Evolutionary conservation across 2,329 filamentous ascomycete species (phyloP), one percentile per base, ranked within the genome.

Genomic region (Fusarium graminum): DNA sequence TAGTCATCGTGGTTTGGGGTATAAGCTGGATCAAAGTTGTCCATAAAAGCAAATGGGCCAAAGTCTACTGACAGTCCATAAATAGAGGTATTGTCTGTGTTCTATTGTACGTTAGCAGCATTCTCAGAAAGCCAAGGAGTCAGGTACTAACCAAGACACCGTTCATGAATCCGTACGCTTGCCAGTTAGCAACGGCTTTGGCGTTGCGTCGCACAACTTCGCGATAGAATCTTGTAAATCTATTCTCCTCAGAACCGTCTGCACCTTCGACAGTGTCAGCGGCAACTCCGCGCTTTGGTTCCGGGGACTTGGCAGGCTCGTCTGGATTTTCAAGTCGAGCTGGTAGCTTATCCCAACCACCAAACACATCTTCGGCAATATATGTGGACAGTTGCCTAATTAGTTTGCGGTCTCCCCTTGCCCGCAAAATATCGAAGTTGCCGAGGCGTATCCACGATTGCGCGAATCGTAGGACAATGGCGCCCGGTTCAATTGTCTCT

Each of bases 131-230:
- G 9, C n/a, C 6, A 6, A 17, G 12, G 3, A 30, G 8, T 12
- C 12, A 29, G 6, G 32, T 12, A 66, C 74, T 65, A 67, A 80
- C 78, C 58, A 99, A 83, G 6, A 99, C 95, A 43, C 95, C 95
- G 73, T 99, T 99, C 85, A 97, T 98, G 80, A 99, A 99, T n/a
- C 93, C 95, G 74, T 98, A 98, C 0, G 93, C 93, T 80, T 99
- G 96, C 94, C 95, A 98, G 69, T 90, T 87, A 12, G 95, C 95
- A 3, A 98, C 94, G 0, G 92, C 96, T 59, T 85, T 83, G 2
- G 95, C 95, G 74, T 97, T 99, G 30, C 92, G 87, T 40, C 93
- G 88, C 6, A 89, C 89, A 55, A 99, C 89, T 73, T 97, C 93
- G 34, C 95, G 89, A 77, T 96, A 99, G 1, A 99, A 81, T 16